Conservation (phyloP, 441 rosid genomes). For the Arabidopsis hybrid region DNA sequence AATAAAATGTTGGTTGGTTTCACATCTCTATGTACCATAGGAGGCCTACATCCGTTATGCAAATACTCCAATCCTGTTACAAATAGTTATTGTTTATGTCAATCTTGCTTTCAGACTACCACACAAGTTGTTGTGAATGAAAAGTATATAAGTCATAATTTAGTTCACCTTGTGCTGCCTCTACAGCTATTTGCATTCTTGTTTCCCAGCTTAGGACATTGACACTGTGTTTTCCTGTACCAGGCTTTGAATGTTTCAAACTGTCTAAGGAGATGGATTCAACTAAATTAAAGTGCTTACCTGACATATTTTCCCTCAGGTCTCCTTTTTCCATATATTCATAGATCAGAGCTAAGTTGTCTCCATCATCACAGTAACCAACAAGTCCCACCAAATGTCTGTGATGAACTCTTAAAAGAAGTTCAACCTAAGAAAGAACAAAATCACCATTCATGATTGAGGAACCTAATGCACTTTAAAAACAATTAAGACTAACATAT, state of each 20-base stretch:
- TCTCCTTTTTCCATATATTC: conserved; percentile 63
- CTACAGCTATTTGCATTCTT: conserved; percentile 54
- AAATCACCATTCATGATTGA: neutral
- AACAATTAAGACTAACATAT: too few relatives aligned
- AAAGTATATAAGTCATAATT: neutral
- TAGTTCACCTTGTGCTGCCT: conserved; percentile 57
- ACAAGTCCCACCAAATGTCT: conserved; percentile 51
- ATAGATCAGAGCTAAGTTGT: conserved; percentile 53
- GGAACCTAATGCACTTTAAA: neutral
- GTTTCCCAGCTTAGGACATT: conserved; percentile 48
- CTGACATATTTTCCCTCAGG: conserved; percentile 46
- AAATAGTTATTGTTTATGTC: neutral
- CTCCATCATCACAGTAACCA: conserved; percentile 57
- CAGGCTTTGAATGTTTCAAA: neutral
- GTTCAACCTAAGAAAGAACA: conserved; percentile 38
- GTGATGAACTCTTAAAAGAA: conserved; percentile 54
- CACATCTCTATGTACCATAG: conserved; percentile 59
- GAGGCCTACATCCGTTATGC: conserved; percentile 54
- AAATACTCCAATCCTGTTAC: conserved; percentile 53
- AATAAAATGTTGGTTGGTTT: conserved; percentile 57
- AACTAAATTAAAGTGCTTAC: conserved; percentile 28
- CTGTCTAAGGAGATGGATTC: neutral
- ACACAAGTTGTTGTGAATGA: neutral
- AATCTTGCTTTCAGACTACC: too few relatives aligned
- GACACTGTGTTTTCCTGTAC: conserved; percentile 31